A percentile compares a stretch with the other conserved stretches of the same genome.
Conservation (phyloP, 495 filamentous ascomycete species). For the Xylaria scruposa region DNA sequence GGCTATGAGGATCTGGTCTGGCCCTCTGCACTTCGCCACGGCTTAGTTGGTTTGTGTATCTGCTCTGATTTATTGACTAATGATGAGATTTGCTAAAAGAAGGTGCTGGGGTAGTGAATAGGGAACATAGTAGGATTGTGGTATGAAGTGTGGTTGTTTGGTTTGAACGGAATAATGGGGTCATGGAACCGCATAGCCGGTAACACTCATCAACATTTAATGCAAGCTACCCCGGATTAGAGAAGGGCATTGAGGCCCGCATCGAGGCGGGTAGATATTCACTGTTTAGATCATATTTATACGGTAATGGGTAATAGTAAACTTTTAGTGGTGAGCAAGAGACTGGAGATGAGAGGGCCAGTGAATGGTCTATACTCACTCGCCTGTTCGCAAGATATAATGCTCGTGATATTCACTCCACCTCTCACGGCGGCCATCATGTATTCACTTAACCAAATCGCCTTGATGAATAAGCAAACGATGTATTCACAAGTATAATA, state of each 20-base stretch:
- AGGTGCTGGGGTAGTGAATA: not conserved
- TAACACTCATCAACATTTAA: not conserved
- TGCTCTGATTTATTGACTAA: not conserved
- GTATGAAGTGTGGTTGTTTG: not conserved
- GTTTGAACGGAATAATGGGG: not conserved
- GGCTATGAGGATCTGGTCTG: slow-evolving; percentile 45
- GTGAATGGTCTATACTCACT: not conserved
- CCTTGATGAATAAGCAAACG: not conserved
- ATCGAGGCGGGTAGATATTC: not conserved
- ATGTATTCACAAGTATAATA: not conserved
- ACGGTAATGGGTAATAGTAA: not conserved
- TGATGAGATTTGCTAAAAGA: not conserved
- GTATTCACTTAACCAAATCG: not conserved
- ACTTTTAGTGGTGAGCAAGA: not conserved
- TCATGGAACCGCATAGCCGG: not conserved
- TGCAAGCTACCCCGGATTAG: not conserved
- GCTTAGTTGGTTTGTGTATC: not conserved
- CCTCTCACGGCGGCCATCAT: not conserved
- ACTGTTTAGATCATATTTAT: not conserved
- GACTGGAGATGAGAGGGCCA: not conserved
- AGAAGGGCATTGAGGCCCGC: not conserved
- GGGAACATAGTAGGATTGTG: not conserved
- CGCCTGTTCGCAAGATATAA: not conserved
- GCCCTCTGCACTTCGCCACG: slow-evolving; percentile 37
- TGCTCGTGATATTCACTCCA: slow-evolving; percentile 1